phyloP scores from a whole-genome alignment of 2,329 filamentous ascomycete genomes.

The Epichloe elymi region DNA sequence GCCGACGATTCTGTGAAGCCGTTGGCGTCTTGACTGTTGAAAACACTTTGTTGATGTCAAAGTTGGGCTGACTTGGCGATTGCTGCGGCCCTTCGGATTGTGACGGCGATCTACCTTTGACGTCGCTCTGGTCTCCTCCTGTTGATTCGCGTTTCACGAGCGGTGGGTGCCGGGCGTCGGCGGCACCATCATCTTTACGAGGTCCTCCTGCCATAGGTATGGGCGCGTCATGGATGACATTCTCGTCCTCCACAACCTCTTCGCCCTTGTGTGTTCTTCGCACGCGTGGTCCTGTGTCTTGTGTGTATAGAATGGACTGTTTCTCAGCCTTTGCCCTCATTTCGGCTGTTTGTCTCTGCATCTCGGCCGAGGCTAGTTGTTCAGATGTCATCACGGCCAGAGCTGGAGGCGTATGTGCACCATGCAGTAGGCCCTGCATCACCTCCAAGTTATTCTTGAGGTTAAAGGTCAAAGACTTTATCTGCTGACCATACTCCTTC shows the following conservation, averaged over 20 bases:
- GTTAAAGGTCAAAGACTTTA: conserved; percentile 71
- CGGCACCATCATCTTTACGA: conserved; percentile 4
- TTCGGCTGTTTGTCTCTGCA: conserved; percentile 63
- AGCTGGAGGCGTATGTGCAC: conserved; percentile 56
- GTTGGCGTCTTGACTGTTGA: conserved; percentile 68
- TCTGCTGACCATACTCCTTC: conserved; percentile 45
- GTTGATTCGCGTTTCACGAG: conserved; percentile 24
- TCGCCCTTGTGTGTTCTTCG: conserved; percentile 91
- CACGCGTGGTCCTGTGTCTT: conserved; percentile 59
- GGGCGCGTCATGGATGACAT: conserved; percentile 24
- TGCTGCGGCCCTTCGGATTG: conserved; percentile 32
- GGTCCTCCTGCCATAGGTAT: conserved; percentile 14
- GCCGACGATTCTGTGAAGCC: conserved; percentile 30
- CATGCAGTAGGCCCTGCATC: conserved; percentile 59
- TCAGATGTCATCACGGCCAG: conserved; percentile 81
- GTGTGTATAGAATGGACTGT: conserved; percentile 70
- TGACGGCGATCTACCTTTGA: conserved; percentile 22
- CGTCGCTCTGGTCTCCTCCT: conserved; percentile 15
- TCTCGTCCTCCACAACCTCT: conserved; percentile 71
- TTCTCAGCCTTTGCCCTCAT: conserved; percentile 70
- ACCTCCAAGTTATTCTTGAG: conserved; percentile 78
- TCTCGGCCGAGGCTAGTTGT: conserved; percentile 84
- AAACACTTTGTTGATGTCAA: conserved; percentile 79
- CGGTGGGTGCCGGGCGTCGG: conserved; percentile 8
- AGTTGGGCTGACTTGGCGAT: conserved; percentile 45